phyloP scores from a whole-genome alignment of 2,329 filamentous ascomycete genomes.

The Trichothecium roseum region DNA sequence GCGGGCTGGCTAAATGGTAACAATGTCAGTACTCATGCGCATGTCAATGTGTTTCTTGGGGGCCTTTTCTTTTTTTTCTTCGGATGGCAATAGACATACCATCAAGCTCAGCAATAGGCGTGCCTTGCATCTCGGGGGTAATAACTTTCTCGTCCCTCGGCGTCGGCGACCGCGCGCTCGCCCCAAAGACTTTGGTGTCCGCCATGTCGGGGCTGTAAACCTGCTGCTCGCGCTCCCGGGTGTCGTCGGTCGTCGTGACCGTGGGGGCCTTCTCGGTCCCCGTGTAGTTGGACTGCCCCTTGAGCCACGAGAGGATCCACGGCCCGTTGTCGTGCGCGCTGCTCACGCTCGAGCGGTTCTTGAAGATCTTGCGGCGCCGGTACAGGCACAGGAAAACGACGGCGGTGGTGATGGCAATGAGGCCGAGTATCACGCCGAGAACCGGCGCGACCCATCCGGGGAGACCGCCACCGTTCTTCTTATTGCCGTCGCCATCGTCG shows the following conservation, averaged over 20 bases:
- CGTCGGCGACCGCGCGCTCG: not conserved
- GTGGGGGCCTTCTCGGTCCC: slow-evolving; percentile 32
- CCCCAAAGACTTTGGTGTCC: slow-evolving; percentile 14
- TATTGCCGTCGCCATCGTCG: slow-evolving; percentile 9
- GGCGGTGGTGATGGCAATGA: slow-evolving; percentile 43
- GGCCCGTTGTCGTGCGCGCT: slow-evolving; percentile 35
- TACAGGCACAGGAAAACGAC: slow-evolving; percentile 42
- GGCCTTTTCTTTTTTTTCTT: no score
- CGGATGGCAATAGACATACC: slow-evolving; percentile 22
- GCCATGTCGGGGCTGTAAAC: slow-evolving; percentile 24
- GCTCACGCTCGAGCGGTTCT: slow-evolving; percentile 23
- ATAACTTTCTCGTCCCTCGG: slow-evolving; percentile 8
- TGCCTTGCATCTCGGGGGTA: slow-evolving; percentile 30
- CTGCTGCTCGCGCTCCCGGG: slow-evolving; percentile 11
- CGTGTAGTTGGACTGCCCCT: slow-evolving; percentile 20
- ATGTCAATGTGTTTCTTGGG: no score
- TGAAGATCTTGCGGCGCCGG: slow-evolving; percentile 35
- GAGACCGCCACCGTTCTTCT: slow-evolving; percentile 25
- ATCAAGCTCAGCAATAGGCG: slow-evolving; percentile 33
- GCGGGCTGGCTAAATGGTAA: slow-evolving; percentile 28
- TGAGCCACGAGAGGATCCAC: slow-evolving; percentile 43
- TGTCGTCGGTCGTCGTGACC: slow-evolving; percentile 31
- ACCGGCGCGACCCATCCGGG: slow-evolving; percentile 51
- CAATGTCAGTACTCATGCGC: not conserved
- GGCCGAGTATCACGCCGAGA: slow-evolving; percentile 48